Evolutionary conservation across 2,329 filamentous ascomycete genomes (phyloP), one percentile per base, ranked within the genome.

Genomic region (Claviceps pazoutovae): DNA sequence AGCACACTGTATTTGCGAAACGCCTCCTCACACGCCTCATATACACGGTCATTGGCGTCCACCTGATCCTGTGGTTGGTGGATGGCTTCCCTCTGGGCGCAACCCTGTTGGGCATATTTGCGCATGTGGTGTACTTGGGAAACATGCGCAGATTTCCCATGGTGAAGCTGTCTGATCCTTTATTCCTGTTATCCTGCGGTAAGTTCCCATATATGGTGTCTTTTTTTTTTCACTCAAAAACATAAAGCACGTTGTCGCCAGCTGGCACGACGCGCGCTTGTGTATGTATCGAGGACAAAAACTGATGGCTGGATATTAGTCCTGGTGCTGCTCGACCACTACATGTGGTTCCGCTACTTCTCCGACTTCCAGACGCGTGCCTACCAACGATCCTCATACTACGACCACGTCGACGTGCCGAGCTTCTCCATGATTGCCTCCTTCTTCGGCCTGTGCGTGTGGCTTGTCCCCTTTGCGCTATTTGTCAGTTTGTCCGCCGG

Each of bases 361-460:
- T 91, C 86, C 54, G 69, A 74, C 51, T 73, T 76, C 51, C 77
- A 83, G 56, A 67, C 76, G 47, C 69, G 68, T 51, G 72, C 80
- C 3, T 80, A 83, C 67, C 69, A 75, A 52, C 73, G 77, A 60
- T 72, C 75, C 3, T 77, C 80, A 51, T 75, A 79, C 63, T 83
- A 85, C 63, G 80, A 87, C 57, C 72, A 74, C 53, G 71, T 74
- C 51, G 69, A 80, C 50, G 64, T 88, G 45, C 93, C 93, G 0
- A 84, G 79, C 39, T 98, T 98, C 66, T 90, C 88, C 17, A 88
- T 97, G 71, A 93, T 97, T 45, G 89, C 93, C 0, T 91, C 88
- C 0, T 98, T 93, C 69, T 98, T 98, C 63, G 93, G 93, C 0
- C 74, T 98, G 2, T 95, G 90, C 61, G 90, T 98, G 0, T 98